Conservation (phyloP, 805 yeast genomes). For the Kregervanrija pseudodelftensis region DNA sequence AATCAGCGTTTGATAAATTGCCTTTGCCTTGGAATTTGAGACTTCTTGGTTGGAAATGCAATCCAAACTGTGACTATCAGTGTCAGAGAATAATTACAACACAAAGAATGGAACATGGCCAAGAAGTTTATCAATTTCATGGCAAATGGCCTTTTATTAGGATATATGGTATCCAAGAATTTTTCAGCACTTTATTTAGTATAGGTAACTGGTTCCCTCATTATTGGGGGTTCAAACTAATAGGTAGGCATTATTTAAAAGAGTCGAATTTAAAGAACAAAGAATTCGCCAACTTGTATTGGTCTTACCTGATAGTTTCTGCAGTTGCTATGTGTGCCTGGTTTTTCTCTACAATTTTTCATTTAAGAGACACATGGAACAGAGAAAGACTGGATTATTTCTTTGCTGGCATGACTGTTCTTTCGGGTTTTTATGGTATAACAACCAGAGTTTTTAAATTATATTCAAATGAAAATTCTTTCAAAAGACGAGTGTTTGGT, state of each 20-base stretch:
- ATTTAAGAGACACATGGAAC: conserved; percentile 67
- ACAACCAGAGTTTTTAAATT: conserved; percentile 53
- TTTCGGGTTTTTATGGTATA: conserved; percentile 70
- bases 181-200: conserved; percentile 76
- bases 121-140: conserved; percentile 75
- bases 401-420: conserved; percentile 85
- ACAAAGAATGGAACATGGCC: conserved; percentile 38
- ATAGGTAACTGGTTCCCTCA: conserved; percentile 64
- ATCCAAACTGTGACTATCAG: conserved; percentile 81
- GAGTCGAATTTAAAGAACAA: conserved; percentile 15
- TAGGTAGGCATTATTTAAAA: conserved; percentile 18
- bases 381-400: conserved; percentile 89
- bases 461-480: conserved; percentile 31
- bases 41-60: conserved; percentile 66
- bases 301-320: conserved; percentile 42
- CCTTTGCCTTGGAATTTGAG: conserved; percentile 37
- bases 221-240: conserved; percentile 35
- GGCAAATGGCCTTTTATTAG: conserved; percentile 97
- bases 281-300: conserved; percentile 24
- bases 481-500: conserved; percentile 31
- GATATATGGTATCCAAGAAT: conserved; percentile 75
- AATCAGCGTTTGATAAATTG: conserved; percentile 29
- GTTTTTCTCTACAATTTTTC: conserved; percentile 81
- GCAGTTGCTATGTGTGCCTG: conserved; percentile 78
- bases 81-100: conserved; percentile 76